phyloP scores from a whole-genome alignment of 345 rosid genomes.

The Eucalyptus regnans region DNA sequence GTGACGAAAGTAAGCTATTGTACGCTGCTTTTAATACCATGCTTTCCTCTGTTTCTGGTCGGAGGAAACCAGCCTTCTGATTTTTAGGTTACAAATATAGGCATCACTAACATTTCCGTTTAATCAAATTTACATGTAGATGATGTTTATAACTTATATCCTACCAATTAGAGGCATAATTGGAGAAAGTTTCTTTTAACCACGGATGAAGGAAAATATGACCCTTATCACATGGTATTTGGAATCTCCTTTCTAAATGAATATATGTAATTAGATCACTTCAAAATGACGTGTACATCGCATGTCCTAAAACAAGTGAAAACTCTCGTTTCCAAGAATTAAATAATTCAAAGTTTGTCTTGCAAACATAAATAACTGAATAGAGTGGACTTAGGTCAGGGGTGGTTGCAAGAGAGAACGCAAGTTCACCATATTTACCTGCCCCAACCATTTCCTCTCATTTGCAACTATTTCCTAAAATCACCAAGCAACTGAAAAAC shows the following conservation, averaged over 20 bases:
- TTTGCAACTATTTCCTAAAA: background rate
- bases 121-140: background rate
- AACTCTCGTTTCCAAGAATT: background rate
- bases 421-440: background rate
- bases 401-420: background rate
- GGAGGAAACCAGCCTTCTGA: background rate
- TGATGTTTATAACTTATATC: background rate
- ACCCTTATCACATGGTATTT: rapidly evolving
- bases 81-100: background rate
- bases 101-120: background rate
- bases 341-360: background rate
- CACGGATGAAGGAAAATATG: background rate
- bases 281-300: background rate
- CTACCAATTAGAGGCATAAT: background rate
- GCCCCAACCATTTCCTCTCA: background rate
- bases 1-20: background rate
- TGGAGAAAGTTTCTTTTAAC: background rate
- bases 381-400: background rate
- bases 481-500: background rate
- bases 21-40: background rate
- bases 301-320: background rate
- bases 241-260: background rate
- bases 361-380: background rate
- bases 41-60: background rate
- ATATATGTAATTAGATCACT: background rate